These are phyloP conservation scores for Aspergillus sclerotialis DNA, from an alignment of 2,329 filamentous ascomycete genomes.

Conservation along the genomic window DNA sequence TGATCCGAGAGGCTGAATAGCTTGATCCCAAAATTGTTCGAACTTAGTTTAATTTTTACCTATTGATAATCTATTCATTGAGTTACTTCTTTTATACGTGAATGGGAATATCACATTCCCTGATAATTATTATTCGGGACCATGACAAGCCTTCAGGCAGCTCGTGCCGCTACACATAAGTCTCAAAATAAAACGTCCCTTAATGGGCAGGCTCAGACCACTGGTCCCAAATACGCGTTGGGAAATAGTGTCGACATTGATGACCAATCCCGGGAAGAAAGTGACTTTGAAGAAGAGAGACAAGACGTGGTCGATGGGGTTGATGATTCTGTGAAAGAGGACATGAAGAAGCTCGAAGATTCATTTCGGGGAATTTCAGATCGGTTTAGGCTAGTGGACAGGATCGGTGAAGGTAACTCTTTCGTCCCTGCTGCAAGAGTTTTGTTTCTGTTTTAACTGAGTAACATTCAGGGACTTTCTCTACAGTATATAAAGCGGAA, in stretches of 20 bases:
- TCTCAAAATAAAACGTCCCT: no score
- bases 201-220: no score
- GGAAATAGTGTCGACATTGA: conserved; percentile 9
- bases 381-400: conserved; percentile 84
- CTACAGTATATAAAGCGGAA: conserved; percentile 97
- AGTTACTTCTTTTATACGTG: not conserved
- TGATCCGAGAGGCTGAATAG: no score
- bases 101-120: not conserved
- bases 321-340: conserved; percentile 59
- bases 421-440: not conserved
- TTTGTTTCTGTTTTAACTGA: conserved; percentile 2
- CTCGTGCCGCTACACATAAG: no score
- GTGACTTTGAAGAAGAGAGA: conserved; percentile 20
- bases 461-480: conserved; percentile 72
- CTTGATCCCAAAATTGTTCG: no score
- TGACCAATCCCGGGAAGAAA: conserved; percentile 8
- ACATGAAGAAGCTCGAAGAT: conserved; percentile 78
- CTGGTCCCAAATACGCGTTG: conserved; percentile 10
- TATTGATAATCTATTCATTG: no score
- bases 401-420: conserved; percentile 80
- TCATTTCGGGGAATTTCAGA: conserved; percentile 78
- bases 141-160: conserved; percentile 21
- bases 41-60: no score
- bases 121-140: conserved; percentile 1
- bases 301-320: conserved; percentile 32